Base-by-base conservation (phyloP, 495 filamentous ascomycete species). In the Hypoxylon fragiforme region DNA sequence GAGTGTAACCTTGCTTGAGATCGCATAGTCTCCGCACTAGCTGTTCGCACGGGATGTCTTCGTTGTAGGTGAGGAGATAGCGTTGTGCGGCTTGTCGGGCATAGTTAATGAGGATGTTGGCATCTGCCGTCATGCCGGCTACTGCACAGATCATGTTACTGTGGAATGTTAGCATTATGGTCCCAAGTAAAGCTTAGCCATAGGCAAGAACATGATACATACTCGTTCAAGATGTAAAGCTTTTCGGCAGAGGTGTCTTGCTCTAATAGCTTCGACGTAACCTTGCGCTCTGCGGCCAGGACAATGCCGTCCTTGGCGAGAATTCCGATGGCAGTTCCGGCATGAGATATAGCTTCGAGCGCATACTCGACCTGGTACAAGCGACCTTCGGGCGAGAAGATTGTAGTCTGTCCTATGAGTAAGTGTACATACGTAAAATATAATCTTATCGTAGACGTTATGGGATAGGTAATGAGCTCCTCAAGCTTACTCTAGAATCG, bases 141-240 rank as follows among this genome's bases (percentile, higher is more conserved):
- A 98, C 94, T 48, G 94, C 94, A 78, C 92, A 97, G 71, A 98
- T 97, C 95, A 97, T 97, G 79, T 98, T 98, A 78, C 94, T 98
- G 60, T 8, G 18, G 19, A 9, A 21, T 19, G 20, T 59, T 46
- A 63, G 30, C 19, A 2, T 38, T 32, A 21, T 21, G 3, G 34
- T 7, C 7, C 11, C 7, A 12, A 42, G 1, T 21, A 19, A 24
- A 8, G 12, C n/a, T 18, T 9, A 11, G 15, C 19, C 19, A 7
- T 14, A 16, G n/a, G 28, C 11, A n/a, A n/a, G n/a, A n/a, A n/a
- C 12, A 28, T 18, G 13, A 21, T 18, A 67, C 85, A 51, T 80
- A 98, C 94, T 98, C 94, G 67, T 98, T 98, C 68, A 98, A 79
- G 63, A 94, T 96, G 76, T 98, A 98, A 57, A 98, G 88, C 84